Conservation (phyloP, 495 filamentous ascomycete genomes). For the Talaromyces borbonicus region DNA sequence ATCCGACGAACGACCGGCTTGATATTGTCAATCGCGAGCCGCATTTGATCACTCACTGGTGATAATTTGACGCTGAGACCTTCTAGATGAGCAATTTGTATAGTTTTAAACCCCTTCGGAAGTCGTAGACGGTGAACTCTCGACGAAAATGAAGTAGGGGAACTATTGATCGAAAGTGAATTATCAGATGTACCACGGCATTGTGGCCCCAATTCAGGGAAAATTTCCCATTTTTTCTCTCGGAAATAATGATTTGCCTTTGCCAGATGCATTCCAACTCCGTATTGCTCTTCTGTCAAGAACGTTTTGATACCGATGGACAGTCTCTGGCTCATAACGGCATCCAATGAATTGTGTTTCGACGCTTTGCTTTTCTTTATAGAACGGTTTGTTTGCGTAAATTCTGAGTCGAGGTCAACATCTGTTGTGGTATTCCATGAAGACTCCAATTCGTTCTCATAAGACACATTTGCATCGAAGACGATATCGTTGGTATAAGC, state of each 20-base stretch:
- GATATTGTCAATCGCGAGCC: background rate
- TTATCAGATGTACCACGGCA: too few species aligned
- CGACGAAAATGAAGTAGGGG: slow-evolving; percentile 5
- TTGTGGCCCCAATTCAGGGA: slow-evolving; percentile 33
- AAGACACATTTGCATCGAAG: too few species aligned
- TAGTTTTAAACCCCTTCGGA: background rate
- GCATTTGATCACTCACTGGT: slow-evolving; percentile 1
- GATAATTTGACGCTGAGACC: background rate
- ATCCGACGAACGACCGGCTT: background rate
- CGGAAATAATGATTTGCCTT: slow-evolving; percentile 34
- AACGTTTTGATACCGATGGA: slow-evolving; percentile 14
- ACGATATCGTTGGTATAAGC: background rate
- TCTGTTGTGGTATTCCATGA: too few species aligned
- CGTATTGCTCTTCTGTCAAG: slow-evolving; percentile 20
- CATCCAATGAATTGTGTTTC: background rate
- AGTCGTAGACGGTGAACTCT: slow-evolving; percentile 14
- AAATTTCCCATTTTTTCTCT: slow-evolving; percentile 42
- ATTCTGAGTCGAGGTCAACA: background rate
- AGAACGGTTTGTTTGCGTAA: background rate
- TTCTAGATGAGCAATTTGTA: background rate
- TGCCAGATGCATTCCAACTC: slow-evolving; percentile 13
- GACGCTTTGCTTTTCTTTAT: background rate
- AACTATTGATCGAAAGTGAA: too few species aligned
- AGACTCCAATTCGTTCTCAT: too few species aligned
- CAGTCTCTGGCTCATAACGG: background rate